phyloP scores from a whole-genome alignment of 2,329 filamentous ascomycete genomes.

The Macrophomina phaseolina region DNA sequence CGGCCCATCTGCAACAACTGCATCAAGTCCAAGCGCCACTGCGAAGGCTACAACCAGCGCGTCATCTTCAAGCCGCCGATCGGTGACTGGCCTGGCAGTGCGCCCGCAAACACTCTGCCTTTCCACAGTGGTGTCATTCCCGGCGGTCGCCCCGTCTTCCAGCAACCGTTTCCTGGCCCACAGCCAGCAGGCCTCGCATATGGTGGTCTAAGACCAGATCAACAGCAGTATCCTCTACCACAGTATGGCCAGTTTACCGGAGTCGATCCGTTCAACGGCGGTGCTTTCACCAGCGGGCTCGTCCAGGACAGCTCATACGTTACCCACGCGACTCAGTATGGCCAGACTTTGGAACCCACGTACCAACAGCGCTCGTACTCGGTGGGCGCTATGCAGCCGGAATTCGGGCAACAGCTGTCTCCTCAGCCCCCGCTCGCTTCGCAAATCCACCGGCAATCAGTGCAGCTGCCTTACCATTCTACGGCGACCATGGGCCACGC shows the following conservation, averaged over 20 bases:
- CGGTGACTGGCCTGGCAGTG: constrained; percentile 56
- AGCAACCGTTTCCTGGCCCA: constrained; percentile 19
- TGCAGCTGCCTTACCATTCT: constrained; percentile 21
- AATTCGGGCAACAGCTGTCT: constrained; percentile 8
- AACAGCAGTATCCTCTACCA: constrained; percentile 22
- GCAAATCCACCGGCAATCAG: constrained; percentile 13
- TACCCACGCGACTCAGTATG: constrained; percentile 7
- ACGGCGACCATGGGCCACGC: constrained; percentile 19
- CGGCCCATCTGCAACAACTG: constrained; percentile 83
- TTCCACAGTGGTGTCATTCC: constrained; percentile 28
- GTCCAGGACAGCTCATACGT: constrained; percentile 18
- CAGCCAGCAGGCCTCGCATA: constrained; percentile 6
- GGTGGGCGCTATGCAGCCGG: constrained; percentile 14
- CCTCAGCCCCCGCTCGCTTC: background rate
- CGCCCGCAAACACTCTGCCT: constrained; percentile 24
- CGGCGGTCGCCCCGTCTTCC: constrained; percentile 24
- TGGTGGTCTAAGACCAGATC: constrained; percentile 1
- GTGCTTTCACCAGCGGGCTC: constrained; percentile 11
- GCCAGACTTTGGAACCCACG: constrained; percentile 2
- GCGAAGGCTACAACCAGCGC: constrained; percentile 82
- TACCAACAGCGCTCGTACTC: constrained; percentile 22
- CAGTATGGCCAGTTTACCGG: constrained; percentile 20
- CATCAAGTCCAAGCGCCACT: constrained; percentile 82
- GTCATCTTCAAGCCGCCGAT: constrained; percentile 80
- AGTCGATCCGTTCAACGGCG: constrained; percentile 17